Evolutionary conservation across 2,329 filamentous ascomycete genomes (phyloP).

Genomic region (Botrytis fabae): DNA sequence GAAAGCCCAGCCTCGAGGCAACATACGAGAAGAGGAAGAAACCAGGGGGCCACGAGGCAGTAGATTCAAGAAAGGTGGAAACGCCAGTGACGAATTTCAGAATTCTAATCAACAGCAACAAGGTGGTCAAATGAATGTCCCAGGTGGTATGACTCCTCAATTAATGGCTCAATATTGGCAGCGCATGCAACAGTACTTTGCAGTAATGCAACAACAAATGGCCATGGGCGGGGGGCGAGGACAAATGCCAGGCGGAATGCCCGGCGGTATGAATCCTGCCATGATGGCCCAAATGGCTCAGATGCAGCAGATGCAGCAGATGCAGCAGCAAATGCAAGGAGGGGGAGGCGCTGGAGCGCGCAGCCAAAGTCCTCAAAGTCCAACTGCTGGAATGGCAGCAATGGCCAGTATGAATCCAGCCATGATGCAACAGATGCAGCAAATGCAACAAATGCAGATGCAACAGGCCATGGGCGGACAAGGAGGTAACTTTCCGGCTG

Average conservation of each 20-base stretch:
- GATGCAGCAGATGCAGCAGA: slow-evolving; percentile 68
- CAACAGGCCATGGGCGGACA: slow-evolving; percentile 43
- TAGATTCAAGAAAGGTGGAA: slow-evolving; percentile 54
- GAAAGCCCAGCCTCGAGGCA: slow-evolving; percentile 92
- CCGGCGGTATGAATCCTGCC: slow-evolving; percentile 66
- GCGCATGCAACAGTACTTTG: slow-evolving; percentile 96
- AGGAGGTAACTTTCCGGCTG: slow-evolving; percentile 39
- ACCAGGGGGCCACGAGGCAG: slow-evolving; percentile 56
- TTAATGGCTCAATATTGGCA: slow-evolving; percentile 99
- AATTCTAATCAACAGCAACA: slow-evolving; percentile 42
- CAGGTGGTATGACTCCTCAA: slow-evolving; percentile 81
- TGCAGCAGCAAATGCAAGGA: slow-evolving; percentile 53
- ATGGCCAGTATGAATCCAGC: slow-evolving; percentile 43
- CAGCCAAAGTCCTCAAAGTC: slow-evolving; percentile 41
- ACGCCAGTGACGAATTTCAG: slow-evolving; percentile 47
- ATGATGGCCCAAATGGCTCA: slow-evolving; percentile 78
- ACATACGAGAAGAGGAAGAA: slow-evolving; percentile 87
- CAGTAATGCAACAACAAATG: slow-evolving; percentile 92
- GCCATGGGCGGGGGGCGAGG: slow-evolving; percentile 61
- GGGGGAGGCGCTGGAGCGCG: slow-evolving; percentile 35
- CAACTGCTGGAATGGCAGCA: slow-evolving; percentile 36
- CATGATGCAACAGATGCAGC: slow-evolving; percentile 58
- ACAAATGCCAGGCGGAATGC: slow-evolving; percentile 61
- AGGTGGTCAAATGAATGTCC: slow-evolving; percentile 42
- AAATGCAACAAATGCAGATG: slow-evolving; percentile 52